A percentile compares a stretch with the other conserved stretches of the same genome.
Conservation (phyloP, 371 early-diverging fungal genomes). For the Circinella umbellata region DNA sequence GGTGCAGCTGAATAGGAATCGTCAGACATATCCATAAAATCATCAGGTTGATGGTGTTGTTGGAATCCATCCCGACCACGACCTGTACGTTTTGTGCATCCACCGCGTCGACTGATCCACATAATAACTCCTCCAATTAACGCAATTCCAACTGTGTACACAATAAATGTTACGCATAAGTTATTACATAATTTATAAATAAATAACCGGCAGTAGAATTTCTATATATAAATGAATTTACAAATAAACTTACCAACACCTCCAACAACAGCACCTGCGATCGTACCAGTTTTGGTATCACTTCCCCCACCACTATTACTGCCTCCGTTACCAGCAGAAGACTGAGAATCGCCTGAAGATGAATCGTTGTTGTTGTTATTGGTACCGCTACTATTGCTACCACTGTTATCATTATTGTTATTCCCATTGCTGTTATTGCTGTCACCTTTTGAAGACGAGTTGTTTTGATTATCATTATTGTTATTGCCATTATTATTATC, state of each 20-base stretch:
- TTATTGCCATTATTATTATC: constrained; percentile 3
- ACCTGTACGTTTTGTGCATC: constrained; percentile 34
- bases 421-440: constrained; percentile 4
- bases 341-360: background rate
- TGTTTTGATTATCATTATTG: background rate
- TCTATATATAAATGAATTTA: background rate
- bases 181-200: background rate
- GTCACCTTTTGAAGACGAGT: background rate
- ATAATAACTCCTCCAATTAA: constrained; percentile 40
- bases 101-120: constrained; percentile 39
- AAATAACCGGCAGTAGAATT: background rate
- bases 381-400: background rate
- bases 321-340: background rate
- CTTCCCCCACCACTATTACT: background rate
- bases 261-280: constrained; percentile 22
- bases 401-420: background rate
- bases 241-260: constrained; percentile 19
- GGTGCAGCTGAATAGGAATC: background rate
- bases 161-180: constrained; percentile 5
- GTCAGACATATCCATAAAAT: constrained; percentile 21
- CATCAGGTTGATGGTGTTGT: constrained; percentile 22
- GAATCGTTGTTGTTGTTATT: constrained; percentile 11
- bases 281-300: constrained; percentile 13
- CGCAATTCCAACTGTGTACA: constrained; percentile 40
- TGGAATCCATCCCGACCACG: constrained; percentile 19